Base-by-base conservation (phyloP, 306 rosid species). In the Sechiopsis laciniata region DNA sequence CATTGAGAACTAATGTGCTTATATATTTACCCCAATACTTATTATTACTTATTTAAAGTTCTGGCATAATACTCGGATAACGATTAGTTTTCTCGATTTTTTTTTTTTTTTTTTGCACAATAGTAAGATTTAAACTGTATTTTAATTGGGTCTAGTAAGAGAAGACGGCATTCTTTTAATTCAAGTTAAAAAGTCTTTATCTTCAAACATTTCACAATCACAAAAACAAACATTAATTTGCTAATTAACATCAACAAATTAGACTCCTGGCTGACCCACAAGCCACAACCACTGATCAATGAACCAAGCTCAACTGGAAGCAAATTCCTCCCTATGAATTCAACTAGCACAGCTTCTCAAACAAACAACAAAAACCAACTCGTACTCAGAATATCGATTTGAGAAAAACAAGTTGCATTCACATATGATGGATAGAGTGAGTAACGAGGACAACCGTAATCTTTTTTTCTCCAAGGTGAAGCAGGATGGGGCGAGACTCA, bases 371-470 rank as follows among this genome's bases (percentile, higher is more conserved):
- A 37, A 19, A 19, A 8, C 8, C 20, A n/a, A 37, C 16, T 32
- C 1, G 7, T 3, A 59, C n/a, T 60, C 45, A 2, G 1, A 11
- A 22, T 20, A n/a, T 17, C 50, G 3, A 50, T 7, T 3, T 67
- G 29, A 48, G n/a, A 10, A 42, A 68, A 68, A 48, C 6, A 0
- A 19, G 54, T 52, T 15, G n/a, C 50, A 71, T 54, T 52, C 62
- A 55, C 75, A 32, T 29, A 45, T 55, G 5, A 72, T 32, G 29
- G 72, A 32, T 50, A 54, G 17, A 26, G 58, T 9, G 74, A 46
- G 62, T 52, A 72, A 16, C 2, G 63, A 53, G 21, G 53, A 35
- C 17, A 53, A 32, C 52, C 21, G 10, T 37, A 64, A 7, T 21
- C 37, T 12, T 61, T 66, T 37, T 48, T 19, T 16, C 55, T 19